Base-by-base conservation (phyloP, 2,329 filamentous ascomycete species). In the Ampelomyces quisqualis region DNA sequence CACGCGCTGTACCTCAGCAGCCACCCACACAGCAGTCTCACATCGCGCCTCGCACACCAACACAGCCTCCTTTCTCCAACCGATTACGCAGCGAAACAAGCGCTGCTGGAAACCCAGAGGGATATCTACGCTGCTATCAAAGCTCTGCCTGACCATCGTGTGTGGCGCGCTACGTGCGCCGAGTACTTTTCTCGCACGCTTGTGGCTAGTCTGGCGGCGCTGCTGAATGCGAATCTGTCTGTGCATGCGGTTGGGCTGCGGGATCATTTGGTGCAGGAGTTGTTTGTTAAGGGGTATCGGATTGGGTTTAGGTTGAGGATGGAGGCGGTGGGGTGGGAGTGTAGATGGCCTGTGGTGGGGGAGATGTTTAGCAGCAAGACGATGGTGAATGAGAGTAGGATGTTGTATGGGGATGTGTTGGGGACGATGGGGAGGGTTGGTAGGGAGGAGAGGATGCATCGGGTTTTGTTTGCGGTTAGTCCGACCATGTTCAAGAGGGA, bases 251-350 rank as follows among this genome's bases (percentile, higher is more conserved):
- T 42, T 17, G 20, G 27, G 11, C 37, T 48, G n/a, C 38, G 50
- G 8, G 35, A 47, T 7, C 43, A 47, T 21, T 19, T 17, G 9
- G 43, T 57, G 9, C 38, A 46, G 8, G 53, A 57, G 31, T 49
- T 56, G 3, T 56, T 43, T 33, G 34, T 56, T 31, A 52, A 54
- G 33, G 56, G 49, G 3, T 57, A 51, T 23, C 43, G 56, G 9
- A 57, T 56, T 27, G 52, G 50, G 4, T 56, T 59, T 34, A 45
- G 53, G 7, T 31, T 59, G 31, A 53, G 50, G 18, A 55, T 51
- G 46, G 44, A 43, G 4, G 34, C 51, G 1, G 29, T 33, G 10
- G 47, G 53, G 30, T 55, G 53, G 55, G 19, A 40, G 10, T 46
- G 54, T 23, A 18, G 28, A n/a, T 57, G 47, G 44, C 51, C 53